A percentile compares a stretch with the other conserved stretches of the same genome.
Conservation (phyloP, 176 grass and related monocot species). For the Tillandsia fasciculata region DNA sequence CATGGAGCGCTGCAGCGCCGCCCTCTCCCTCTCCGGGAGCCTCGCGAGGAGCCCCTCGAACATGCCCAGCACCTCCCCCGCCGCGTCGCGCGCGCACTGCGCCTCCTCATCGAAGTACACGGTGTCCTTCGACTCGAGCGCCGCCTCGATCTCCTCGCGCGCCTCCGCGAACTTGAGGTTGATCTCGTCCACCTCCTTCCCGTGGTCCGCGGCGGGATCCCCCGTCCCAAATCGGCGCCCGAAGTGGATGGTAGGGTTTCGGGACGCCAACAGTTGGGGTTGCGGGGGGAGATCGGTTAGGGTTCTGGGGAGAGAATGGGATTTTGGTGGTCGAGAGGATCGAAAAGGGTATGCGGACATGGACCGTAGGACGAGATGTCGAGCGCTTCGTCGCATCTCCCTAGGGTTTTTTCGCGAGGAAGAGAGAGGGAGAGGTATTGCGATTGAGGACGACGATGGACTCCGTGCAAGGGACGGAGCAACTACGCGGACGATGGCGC, state of each 20-base stretch:
- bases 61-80: conserved; percentile 34
- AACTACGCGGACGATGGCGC: too few species aligned
- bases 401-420: not conserved
- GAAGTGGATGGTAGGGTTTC: not conserved
- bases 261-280: not conserved
- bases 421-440: not conserved
- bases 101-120: conserved; percentile 97
- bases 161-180: conserved; percentile 95
- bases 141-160: conserved; percentile 88
- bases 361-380: conserved; percentile 46
- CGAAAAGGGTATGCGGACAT: conserved; percentile 24
- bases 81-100: conserved; percentile 64
- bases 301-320: not conserved
- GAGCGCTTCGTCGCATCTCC: conserved; percentile 55
- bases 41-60: conserved; percentile 67
- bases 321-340: conserved; percentile 5
- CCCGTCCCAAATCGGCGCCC: not conserved
- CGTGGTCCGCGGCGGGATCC: conserved; percentile 24
- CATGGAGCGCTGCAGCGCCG: conserved; percentile 72
- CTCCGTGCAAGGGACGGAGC: too few species aligned
- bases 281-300: not conserved
- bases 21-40: conserved; percentile 50
- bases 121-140: conserved; percentile 91
- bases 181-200: conserved; percentile 85
- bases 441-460: too few species aligned